Conservation (phyloP, 257 asterid genomes). For the Penstemon newberryi region DNA sequence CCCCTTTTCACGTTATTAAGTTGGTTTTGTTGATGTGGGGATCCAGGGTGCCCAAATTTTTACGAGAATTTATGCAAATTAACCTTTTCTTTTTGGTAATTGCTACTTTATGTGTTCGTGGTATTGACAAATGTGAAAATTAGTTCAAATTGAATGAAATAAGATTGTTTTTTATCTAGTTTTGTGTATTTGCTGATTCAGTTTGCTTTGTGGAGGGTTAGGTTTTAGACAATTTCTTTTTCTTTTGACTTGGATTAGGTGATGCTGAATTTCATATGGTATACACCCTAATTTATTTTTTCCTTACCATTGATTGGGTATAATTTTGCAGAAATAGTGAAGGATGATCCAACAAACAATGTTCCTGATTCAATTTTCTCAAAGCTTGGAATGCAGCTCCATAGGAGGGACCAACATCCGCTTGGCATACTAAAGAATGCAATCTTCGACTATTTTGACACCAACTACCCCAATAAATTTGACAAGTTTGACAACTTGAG, state of each 20-base stretch:
- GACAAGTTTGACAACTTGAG: constrained; percentile 75
- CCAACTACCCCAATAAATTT: constrained; percentile 67
- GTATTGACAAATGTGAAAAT: not conserved
- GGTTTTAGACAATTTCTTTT: not conserved
- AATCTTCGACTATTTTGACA: constrained; percentile 76
- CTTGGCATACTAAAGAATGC: constrained; percentile 89
- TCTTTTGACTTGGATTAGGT: not conserved
- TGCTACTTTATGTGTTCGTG: not conserved
- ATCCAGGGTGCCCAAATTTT: not conserved
- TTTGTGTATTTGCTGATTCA: not conserved
- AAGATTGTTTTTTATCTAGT: not conserved
- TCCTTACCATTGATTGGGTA: not conserved
- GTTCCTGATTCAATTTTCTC: constrained; percentile 85
- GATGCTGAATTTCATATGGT: not conserved
- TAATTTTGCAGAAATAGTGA: constrained; percentile 70
- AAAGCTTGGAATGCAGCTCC: constrained; percentile 94
- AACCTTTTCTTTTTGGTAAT: not conserved
- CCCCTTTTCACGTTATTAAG: not conserved
- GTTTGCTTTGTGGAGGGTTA: not conserved
- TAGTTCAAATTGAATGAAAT: not conserved
- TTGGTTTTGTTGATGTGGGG: not conserved
- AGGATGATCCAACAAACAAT: constrained; percentile 90
- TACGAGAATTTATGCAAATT: not conserved
- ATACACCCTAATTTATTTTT: not conserved
- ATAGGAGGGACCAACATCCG: constrained; percentile 87